Conservation (phyloP, 495 filamentous ascomycete species). For the Penicillium ucsense region DNA sequence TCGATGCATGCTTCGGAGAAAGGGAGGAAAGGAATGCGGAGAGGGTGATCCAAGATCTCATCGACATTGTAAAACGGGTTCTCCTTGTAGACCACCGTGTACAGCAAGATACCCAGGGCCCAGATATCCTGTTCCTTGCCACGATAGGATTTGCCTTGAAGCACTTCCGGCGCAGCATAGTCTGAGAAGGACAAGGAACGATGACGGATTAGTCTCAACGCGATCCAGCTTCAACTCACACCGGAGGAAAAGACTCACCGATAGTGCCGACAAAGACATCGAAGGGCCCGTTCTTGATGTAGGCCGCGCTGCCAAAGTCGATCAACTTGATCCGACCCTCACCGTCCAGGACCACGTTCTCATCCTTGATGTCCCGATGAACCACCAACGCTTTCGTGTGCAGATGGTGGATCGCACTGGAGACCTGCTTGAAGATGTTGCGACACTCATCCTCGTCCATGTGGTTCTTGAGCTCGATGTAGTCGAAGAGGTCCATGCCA, state of each 20-base stretch:
- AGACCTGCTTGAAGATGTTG: conserved; percentile 92
- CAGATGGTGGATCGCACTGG: conserved; percentile 78
- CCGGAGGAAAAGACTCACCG: conserved; percentile 48
- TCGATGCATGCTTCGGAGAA: conserved; percentile 89
- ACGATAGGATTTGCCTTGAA: conserved; percentile 86
- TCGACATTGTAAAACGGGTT: conserved; percentile 99
- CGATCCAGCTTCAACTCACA: neutral
- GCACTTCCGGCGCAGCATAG: conserved; percentile 93
- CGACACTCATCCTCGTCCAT: conserved; percentile 93
- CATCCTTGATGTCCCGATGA: conserved; percentile 97
- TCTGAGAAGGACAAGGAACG: conserved; percentile 40
- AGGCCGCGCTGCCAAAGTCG: conserved; percentile 95
- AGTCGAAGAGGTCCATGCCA: conserved; percentile 98
- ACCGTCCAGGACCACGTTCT: conserved; percentile 92
- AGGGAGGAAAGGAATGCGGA: conserved; percentile 75
- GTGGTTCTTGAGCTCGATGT: conserved; percentile 90
- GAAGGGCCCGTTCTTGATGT: conserved; percentile 96
- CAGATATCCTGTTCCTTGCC: conserved; percentile 98
- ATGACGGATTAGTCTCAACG: too few species aligned
- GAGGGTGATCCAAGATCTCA: conserved; percentile 95
- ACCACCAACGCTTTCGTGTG: conserved; percentile 89
- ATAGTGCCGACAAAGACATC: conserved; percentile 99
- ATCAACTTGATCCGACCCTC: conserved; percentile 95
- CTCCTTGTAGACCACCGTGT: conserved; percentile 98
- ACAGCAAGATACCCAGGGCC: conserved; percentile 95